Conservation (phyloP, 768 basidiomycete species). For the Russula abietina region DNA sequence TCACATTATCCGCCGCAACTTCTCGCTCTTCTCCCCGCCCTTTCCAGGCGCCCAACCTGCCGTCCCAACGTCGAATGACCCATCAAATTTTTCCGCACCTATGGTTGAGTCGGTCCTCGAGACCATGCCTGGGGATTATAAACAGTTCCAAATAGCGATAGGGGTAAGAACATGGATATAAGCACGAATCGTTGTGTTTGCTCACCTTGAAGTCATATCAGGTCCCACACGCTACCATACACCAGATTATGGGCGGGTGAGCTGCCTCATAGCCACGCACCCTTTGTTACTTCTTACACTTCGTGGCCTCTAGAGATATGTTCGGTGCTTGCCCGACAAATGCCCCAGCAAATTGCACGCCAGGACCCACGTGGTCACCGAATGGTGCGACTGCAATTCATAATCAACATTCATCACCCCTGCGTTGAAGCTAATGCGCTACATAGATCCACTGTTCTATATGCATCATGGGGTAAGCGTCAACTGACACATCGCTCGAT, state of each 20-base stretch:
- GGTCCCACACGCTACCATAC: slow-evolving; percentile 33
- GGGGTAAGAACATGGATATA: slow-evolving; percentile 25
- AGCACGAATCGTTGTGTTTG: neutral
- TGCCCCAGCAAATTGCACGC: slow-evolving; percentile 27
- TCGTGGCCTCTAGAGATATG: slow-evolving; percentile 27
- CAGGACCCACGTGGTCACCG: slow-evolving; percentile 31
- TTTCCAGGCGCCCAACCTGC: too few relatives aligned
- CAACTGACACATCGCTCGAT: neutral
- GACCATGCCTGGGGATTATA: slow-evolving; percentile 30
- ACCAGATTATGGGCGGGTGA: slow-evolving; percentile 33
- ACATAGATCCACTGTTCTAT: slow-evolving; percentile 34
- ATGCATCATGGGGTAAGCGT: slow-evolving; percentile 33
- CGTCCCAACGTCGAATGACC: slow-evolving; percentile 24
- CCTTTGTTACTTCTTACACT: neutral
- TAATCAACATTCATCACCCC: neutral
- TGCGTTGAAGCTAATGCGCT: neutral
- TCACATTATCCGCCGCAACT: slow-evolving; percentile 34
- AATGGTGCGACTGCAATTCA: slow-evolving; percentile 27
- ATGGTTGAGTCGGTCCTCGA: slow-evolving; percentile 28
- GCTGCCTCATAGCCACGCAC: neutral
- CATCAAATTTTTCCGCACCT: slow-evolving; percentile 26
- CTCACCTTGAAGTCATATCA: slow-evolving; percentile 13
- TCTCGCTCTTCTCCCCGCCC: slow-evolving; percentile 25
- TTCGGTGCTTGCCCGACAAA: slow-evolving; percentile 30
- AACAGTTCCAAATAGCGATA: slow-evolving; percentile 30